phyloP scores from a whole-genome alignment of 495 filamentous ascomycete genomes.

The Trichodelitschia bisporula region DNA sequence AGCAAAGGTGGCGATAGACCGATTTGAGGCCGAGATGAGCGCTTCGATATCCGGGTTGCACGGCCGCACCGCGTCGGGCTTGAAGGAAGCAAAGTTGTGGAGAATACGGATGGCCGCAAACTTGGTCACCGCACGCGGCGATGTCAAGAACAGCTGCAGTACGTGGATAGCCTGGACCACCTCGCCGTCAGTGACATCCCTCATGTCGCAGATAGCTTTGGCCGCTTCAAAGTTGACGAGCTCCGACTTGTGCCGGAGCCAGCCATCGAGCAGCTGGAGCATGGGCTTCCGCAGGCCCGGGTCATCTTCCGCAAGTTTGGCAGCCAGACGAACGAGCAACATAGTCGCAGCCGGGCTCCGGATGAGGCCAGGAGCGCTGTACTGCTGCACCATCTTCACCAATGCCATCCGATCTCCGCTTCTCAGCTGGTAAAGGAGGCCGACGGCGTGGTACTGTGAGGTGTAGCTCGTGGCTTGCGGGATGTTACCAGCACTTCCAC shows the following conservation, averaged over 20 bases:
- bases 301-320: constrained; percentile 89
- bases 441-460: constrained; percentile 97
- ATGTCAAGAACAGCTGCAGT: constrained; percentile 87
- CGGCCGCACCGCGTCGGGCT: constrained; percentile 69
- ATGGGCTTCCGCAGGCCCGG: constrained; percentile 43
- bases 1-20: constrained; percentile 92
- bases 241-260: constrained; percentile 71
- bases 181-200: constrained; percentile 78
- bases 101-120: constrained; percentile 95
- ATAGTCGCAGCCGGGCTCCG: constrained; percentile 87
- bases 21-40: constrained; percentile 87
- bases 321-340: constrained; percentile 77
- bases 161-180: constrained; percentile 82
- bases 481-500: constrained; percentile 38
- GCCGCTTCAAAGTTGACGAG: constrained; percentile 99
- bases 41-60: constrained; percentile 96
- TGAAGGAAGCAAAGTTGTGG: constrained; percentile 85
- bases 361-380: constrained; percentile 67
- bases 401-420: constrained; percentile 91
- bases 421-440: constrained; percentile 93
- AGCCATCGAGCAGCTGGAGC: constrained; percentile 12
- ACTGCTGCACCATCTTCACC: constrained; percentile 99
- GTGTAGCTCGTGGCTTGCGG: constrained; percentile 59
- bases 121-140: constrained; percentile 89
- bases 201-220: constrained; percentile 88